Conservation (phyloP, 2,329 filamentous ascomycete genomes). For the Venturia asperata region DNA sequence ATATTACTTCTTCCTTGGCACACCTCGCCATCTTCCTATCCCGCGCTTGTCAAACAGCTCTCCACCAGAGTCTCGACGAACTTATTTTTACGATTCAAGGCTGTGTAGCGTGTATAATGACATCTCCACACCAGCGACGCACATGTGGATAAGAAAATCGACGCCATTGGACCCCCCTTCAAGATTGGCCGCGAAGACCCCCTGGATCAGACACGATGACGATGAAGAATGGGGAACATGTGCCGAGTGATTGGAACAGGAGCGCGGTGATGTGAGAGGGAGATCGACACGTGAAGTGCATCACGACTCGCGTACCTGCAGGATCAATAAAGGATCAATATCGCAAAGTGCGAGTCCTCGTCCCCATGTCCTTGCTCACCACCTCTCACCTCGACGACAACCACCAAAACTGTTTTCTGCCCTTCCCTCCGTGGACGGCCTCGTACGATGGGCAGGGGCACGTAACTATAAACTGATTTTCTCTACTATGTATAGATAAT, state of each 20-base stretch:
- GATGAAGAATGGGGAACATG: not conserved
- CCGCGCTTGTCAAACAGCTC: too few species aligned
- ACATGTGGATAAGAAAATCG: too few species aligned
- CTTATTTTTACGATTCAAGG: too few species aligned
- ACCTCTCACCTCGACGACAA: not conserved
- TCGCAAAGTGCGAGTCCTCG: not conserved
- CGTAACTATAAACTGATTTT: not conserved
- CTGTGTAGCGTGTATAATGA: too few species aligned
- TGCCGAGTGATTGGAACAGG: not conserved
- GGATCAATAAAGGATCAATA: not conserved
- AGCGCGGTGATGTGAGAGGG: not conserved
- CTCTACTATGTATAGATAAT: not conserved
- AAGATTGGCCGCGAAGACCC: too few species aligned
- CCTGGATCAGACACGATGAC: too few species aligned
- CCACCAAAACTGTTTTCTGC: not conserved
- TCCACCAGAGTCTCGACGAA: too few species aligned
- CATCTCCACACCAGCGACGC: too few species aligned
- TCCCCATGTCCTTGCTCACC: not conserved
- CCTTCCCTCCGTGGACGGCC: too few species aligned
- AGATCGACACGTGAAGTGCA: conserved; percentile 3
- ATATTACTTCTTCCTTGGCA: too few species aligned
- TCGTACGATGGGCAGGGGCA: not conserved
- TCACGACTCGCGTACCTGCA: conserved; percentile 2
- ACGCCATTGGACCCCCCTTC: too few species aligned
- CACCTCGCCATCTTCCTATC: too few species aligned